A percentile compares a stretch with the other conserved stretches of the same genome.
phyloP scores from a whole-genome alignment of 352 stramenopile species.

The Pythium rishiriense region DNA sequence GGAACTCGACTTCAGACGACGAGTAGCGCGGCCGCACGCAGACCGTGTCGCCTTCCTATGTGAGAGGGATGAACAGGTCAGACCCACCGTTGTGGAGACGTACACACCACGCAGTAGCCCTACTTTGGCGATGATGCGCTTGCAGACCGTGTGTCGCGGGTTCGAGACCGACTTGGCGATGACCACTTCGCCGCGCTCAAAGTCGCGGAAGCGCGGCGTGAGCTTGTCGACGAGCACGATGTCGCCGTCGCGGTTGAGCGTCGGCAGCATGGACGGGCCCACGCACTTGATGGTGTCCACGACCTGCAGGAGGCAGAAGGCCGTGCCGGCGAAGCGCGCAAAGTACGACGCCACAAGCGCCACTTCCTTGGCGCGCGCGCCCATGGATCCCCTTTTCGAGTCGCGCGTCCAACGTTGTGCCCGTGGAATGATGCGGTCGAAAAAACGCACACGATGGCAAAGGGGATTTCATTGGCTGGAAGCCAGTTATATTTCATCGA shows the following conservation, averaged over 20 bases:
- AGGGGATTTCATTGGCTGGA: conserved; percentile 5
- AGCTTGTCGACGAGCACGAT: conserved; percentile 91
- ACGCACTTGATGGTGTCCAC: conserved; percentile 87
- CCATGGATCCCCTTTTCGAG: not conserved
- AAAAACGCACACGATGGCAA: not conserved
- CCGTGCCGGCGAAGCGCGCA: conserved; percentile 68
- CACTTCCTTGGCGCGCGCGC: conserved; percentile 32
- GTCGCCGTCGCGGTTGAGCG: conserved; percentile 87
- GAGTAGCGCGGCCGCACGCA: conserved; percentile 70
- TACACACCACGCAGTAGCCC: not conserved
- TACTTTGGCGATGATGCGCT: conserved; percentile 83
- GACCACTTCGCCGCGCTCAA: conserved; percentile 83
- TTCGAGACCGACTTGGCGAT: conserved; percentile 89
- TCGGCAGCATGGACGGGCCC: conserved; percentile 90
- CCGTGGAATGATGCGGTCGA: not conserved
- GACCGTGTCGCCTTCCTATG: conserved; percentile 76
- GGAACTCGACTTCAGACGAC: conserved; percentile 71
- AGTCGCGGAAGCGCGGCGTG: conserved; percentile 56
- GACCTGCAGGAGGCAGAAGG: conserved; percentile 70
- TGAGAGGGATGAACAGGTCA: not conserved
- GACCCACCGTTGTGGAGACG: not conserved
- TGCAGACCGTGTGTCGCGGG: conserved; percentile 85
- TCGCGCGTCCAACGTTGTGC: not conserved
- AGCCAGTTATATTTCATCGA: not conserved
- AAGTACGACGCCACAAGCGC: conserved; percentile 62